Percentiles rank a stretch among this genome's conserved stretches.
These are phyloP conservation scores for Meyerozyma carpophila DNA, from an alignment of 1,139 yeast genomes.

Conservation along the genomic window DNA sequence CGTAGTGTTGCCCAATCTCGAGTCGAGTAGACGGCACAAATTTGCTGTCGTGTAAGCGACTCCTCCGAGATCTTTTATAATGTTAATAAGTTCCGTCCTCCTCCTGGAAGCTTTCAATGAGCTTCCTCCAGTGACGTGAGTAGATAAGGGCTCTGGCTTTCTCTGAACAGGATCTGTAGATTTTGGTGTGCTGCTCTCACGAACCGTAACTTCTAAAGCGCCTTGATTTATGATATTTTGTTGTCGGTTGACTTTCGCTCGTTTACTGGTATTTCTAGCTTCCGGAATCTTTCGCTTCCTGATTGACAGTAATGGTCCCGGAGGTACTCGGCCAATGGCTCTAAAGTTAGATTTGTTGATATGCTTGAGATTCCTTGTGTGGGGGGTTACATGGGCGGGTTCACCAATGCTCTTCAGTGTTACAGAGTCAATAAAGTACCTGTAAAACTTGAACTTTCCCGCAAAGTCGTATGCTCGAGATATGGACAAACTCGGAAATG, in stretches of 20 bases:
- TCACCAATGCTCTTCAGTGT: conserved; percentile 6
- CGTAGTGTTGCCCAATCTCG: conserved; percentile 28
- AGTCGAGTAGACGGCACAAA: conserved; percentile 33
- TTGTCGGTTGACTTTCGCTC: neutral
- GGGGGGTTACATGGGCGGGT: conserved; percentile 6
- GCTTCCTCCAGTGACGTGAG: neutral
- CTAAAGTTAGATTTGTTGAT: conserved; percentile 18
- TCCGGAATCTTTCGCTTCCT: conserved; percentile 8
- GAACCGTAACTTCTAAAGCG: neutral
- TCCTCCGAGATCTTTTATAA: conserved; percentile 39
- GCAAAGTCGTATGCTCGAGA: conserved; percentile 66
- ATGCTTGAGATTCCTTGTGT: conserved; percentile 9
- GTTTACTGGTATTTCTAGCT: neutral
- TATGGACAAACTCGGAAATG: conserved; percentile 24
- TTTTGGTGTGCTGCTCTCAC: neutral
- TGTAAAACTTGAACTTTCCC: conserved; percentile 67
- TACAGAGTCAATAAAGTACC: conserved; percentile 39
- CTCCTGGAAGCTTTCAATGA: conserved; percentile 16
- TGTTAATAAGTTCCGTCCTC: conserved; percentile 26
- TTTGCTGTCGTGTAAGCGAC: conserved; percentile 30
- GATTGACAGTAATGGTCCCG: conserved; percentile 14
- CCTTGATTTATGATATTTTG: neutral
- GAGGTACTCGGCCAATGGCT: conserved; percentile 23
- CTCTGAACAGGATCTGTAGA: neutral
- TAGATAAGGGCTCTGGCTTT: too few species aligned